phyloP scores from a whole-genome alignment of 768 basidiomycete genomes.

The Pleurotus sapidus region DNA sequence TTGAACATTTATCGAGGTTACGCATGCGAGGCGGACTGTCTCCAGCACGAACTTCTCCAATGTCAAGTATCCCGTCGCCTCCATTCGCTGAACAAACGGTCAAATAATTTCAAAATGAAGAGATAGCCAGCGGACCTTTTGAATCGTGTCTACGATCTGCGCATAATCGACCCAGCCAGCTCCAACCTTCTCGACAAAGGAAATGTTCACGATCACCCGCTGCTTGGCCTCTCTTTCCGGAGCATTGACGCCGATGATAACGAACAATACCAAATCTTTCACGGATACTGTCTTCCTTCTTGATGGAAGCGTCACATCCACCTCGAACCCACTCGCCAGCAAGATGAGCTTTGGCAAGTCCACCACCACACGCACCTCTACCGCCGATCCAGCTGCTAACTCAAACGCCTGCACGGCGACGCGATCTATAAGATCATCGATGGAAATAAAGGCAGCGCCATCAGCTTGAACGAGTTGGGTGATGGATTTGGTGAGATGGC shows the following conservation, averaged over 20 bases:
- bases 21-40: constrained; percentile 37
- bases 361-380: constrained; percentile 38
- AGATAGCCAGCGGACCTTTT: constrained; percentile 21
- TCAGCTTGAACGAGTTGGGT: constrained; percentile 22
- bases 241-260: constrained; percentile 70
- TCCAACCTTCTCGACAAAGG: constrained; percentile 29
- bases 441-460: constrained; percentile 21
- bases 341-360: constrained; percentile 49
- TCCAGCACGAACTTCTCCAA: constrained; percentile 56
- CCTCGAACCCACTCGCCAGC: constrained; percentile 39
- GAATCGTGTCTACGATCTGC: constrained; percentile 29
- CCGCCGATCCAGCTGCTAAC: constrained; percentile 32
- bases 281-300: constrained; percentile 32
- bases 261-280: constrained; percentile 42
- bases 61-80: constrained; percentile 51
- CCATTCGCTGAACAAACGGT: constrained; percentile 33
- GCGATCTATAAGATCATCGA: constrained; percentile 29
- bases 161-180: constrained; percentile 36
- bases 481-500: constrained; percentile 52
- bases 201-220: constrained; percentile 53
- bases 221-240: constrained; percentile 68
- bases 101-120: neutral
- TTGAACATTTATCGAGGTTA: constrained; percentile 26
- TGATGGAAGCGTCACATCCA: constrained; percentile 31
- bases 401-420: constrained; percentile 35